These are phyloP conservation scores for Coccinonectria pachysandricola DNA, from an alignment of 2,329 filamentous ascomycete genomes.

Conservation along the genomic window DNA sequence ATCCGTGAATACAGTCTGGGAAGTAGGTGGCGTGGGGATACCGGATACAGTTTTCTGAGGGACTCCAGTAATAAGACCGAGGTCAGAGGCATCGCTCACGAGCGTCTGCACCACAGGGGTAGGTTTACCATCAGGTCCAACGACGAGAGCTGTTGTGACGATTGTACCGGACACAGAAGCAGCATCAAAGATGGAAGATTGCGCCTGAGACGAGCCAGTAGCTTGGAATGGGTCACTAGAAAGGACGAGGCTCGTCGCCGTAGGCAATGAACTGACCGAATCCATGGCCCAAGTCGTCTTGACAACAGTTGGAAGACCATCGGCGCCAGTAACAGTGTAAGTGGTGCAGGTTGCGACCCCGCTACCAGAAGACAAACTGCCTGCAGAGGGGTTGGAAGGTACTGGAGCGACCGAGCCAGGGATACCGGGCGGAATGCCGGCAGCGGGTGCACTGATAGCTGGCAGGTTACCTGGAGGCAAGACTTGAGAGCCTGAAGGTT, in stretches of 20 bases:
- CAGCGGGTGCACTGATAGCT: too few relatives aligned
- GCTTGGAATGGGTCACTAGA: constrained; percentile 8
- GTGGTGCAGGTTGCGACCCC: constrained; percentile 21
- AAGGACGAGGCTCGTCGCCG: constrained; percentile 8
- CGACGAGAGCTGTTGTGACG: constrained; percentile 21
- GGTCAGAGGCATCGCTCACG: constrained; percentile 14
- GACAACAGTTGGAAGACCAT: constrained; percentile 20
- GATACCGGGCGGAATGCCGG: constrained; percentile 15
- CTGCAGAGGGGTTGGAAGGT: constrained; percentile 4
- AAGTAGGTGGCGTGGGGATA: constrained; percentile 6
- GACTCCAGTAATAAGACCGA: constrained; percentile 8
- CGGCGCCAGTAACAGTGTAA: constrained; percentile 19
- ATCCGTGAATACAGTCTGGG: constrained; percentile 8
- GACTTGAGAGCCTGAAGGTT: too few relatives aligned
- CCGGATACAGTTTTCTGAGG: constrained; percentile 10
- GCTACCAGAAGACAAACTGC: constrained; percentile 1
- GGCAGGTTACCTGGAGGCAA: too few relatives aligned
- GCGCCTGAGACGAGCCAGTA: constrained; percentile 3
- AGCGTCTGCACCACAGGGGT: constrained; percentile 25
- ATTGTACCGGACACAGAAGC: constrained; percentile 13
- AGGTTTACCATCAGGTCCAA: constrained; percentile 22
- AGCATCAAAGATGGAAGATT: constrained; percentile 7
- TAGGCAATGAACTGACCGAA: constrained; percentile 10
- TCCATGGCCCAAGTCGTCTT: constrained; percentile 22
- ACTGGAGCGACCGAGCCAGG: constrained; percentile 12